phyloP scores from a whole-genome alignment of 345 rosid species.

The Lepidium africanum region DNA sequence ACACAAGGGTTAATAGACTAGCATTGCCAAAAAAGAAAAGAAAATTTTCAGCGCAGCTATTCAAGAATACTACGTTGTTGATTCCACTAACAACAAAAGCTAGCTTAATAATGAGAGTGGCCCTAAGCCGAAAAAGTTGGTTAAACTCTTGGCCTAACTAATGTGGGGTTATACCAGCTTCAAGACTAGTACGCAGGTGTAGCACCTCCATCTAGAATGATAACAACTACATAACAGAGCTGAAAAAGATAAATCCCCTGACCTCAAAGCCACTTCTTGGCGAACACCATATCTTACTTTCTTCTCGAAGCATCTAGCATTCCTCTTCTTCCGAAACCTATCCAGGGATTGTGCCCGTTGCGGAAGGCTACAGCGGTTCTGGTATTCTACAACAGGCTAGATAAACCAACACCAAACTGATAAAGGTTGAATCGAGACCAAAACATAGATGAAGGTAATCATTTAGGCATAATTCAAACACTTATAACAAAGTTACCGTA shows the following conservation, averaged over 20 bases:
- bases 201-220: background rate
- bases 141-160: background rate
- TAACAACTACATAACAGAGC: background rate
- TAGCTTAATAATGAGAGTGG: background rate
- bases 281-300: constrained; percentile 94
- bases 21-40: background rate
- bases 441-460: background rate
- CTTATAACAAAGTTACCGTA: background rate
- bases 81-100: background rate
- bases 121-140: background rate
- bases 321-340: constrained; percentile 91
- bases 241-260: background rate
- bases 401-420: constrained; percentile 1
- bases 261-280: constrained; percentile 97
- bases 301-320: constrained; percentile 86
- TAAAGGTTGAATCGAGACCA: background rate
- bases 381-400: constrained; percentile 54
- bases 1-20: background rate
- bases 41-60: background rate
- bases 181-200: background rate
- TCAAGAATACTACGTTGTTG: background rate
- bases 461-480: background rate
- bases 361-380: constrained; percentile 59
- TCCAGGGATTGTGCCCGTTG: constrained; percentile 80
- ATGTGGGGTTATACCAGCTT: background rate